Evolutionary conservation across 345 rosid genomes (phyloP).

Genomic region (Corymbia maculata): DNA sequence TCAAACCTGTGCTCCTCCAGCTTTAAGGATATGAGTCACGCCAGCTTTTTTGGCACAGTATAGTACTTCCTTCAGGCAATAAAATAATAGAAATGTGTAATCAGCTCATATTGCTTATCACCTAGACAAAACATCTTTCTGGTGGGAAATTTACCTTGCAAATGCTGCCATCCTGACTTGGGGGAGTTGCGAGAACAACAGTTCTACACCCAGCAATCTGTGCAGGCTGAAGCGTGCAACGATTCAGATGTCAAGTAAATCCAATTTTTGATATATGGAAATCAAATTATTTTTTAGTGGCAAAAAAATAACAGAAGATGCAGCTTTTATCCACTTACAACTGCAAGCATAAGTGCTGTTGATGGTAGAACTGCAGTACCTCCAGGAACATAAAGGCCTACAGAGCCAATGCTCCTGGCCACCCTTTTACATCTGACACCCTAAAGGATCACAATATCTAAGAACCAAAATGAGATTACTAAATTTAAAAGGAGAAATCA

Average conservation of each 20-base stretch:
- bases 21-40: conserved; percentile 91
- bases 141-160: conserved; percentile 47
- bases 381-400: conserved; percentile 93
- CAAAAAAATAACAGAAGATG: not conserved
- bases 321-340: conserved; percentile 37
- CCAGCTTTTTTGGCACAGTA: conserved; percentile 92
- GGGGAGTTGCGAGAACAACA: conserved; percentile 85
- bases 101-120: not conserved
- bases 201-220: conserved; percentile 93
- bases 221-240: conserved; percentile 53
- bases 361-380: conserved; percentile 96
- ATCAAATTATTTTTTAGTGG: not conserved
- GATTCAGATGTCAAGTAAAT: conserved; percentile 4
- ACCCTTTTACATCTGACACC: conserved; percentile 91
- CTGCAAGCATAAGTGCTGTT: conserved; percentile 86
- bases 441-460: conserved; percentile 15
- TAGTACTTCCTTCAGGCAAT: conserved; percentile 49
- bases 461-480: not conserved
- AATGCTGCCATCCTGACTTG: conserved; percentile 68
- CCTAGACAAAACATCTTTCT: not conserved
- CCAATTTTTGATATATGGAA: not conserved
- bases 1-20: conserved; percentile 92
- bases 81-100: not conserved
- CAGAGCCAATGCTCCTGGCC: conserved; percentile 77
- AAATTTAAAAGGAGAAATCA: not conserved